Base-by-base conservation (phyloP, 495 filamentous ascomycete species). In the Sphaerosporella brunnea region DNA sequence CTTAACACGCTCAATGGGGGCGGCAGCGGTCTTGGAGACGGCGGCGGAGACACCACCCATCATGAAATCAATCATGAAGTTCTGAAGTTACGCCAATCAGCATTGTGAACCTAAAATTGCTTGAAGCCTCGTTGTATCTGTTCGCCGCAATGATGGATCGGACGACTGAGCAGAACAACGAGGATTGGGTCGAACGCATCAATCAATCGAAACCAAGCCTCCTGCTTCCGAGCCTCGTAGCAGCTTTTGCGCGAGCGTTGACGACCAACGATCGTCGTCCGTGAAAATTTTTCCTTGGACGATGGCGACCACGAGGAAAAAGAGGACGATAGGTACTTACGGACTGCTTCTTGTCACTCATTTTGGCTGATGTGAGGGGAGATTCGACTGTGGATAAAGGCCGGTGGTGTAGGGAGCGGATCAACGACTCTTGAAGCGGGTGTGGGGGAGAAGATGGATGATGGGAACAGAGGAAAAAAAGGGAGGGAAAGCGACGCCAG, bases 1-100 rank as follows among this genome's bases (percentile, higher is more conserved):
- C 85, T 97, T 97, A 73, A 97, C 80, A 83, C 90, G 90, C 85
- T 97, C 90, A 63, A 97, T 97, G 70, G 90, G 90, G 72, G 90
- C 90, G 68, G 90, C 90, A 64, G 92, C 92, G 59, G 90, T 97
- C 82, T 97, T 97, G 62, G 90, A 96, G 80, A 97, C 86, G 70
- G 90, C 90, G 65, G 90, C 90, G 63, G 90, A 94, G 56, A 97
- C 80, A 93, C 90, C 90, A 82, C 90, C 90, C 92, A 96, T 63
- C 47, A 52, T 44, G 26, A 28, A 49, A 36, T 50, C 40, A 49
- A 60, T 53, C 23, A 52, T 37, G 48, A 51, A 49, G 40, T 59
- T 50, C 63, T 57, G 18, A 42, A 52, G 26, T 34, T 11, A 45
- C 36, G 10, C 45, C 39, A 40, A 23, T 53, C 36, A 47, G 56